Evolutionary conservation across 2,329 filamentous ascomycete genomes (phyloP), one percentile per base, ranked within the genome.

Genomic region (Fulvia fulva): DNA sequence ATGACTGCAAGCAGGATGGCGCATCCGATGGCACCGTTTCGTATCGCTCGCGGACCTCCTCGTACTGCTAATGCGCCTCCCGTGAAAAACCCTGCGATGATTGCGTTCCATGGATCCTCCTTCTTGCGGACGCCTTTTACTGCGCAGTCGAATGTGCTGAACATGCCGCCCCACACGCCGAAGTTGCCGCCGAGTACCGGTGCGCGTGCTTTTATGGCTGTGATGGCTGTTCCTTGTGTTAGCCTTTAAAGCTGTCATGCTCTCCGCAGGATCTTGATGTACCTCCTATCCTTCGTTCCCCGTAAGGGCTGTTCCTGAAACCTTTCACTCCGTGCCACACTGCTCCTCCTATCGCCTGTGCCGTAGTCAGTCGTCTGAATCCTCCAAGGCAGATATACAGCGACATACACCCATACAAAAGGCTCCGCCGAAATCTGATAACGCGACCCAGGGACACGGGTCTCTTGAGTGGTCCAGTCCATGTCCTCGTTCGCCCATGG

Each of bases 91-190:
- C 94, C 94, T 44, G 93, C 94, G 68, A 93, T 95, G 74, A 99
- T 97, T 70, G 92, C 91, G 78, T 97, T 97, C 80, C 91, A 97
- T 14, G 94, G 91, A 74, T 97, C 94, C 76, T 99, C 94, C 87
- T 97, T 97, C 82, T 94, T 90, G 37, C 75, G 71, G 66, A 81
- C 80, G 58, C 93, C 93, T 82, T 97, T 99, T 62, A 97, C 89
- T 22, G 92, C 89, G 80, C 94, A 99, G 79, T 99, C 94, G 72
- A 93, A 97, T 62, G 91, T 95, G 69, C 87, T 91, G 82, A 97
- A 97, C 58, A 97, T 80, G 66, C 94, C 94, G 73, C 94, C 93
- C 93, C 94, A 97, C 57, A 96, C 91, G 70, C 93, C 93, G 70
- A 97, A 99, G 81, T 99, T 99, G 71, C 94, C 94, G 71, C 94